phyloP scores from a whole-genome alignment of 768 basidiomycete genomes.

The Mycena belliarum region DNA sequence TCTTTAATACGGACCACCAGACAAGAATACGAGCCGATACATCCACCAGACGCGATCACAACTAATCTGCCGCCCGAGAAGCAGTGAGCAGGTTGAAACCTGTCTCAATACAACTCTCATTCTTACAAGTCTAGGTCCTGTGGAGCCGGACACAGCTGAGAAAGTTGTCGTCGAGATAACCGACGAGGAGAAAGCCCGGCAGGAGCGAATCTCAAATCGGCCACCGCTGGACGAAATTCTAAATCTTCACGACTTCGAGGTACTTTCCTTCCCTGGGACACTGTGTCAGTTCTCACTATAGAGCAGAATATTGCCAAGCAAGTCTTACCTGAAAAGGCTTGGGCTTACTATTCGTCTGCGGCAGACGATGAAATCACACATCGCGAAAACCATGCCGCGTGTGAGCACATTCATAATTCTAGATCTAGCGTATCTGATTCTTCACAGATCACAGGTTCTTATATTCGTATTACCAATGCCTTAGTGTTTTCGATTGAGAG shows the following conservation, averaged over 20 bases:
- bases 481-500: background rate
- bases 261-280: slow-evolving; percentile 23
- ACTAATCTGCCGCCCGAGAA: slow-evolving; percentile 82
- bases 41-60: slow-evolving; percentile 80
- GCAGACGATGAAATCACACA: slow-evolving; percentile 93
- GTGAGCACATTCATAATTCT: too few species aligned
- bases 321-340: slow-evolving; percentile 84
- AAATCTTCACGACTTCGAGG: slow-evolving; percentile 95
- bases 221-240: slow-evolving; percentile 80
- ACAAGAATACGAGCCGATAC: slow-evolving; percentile 85
- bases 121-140: slow-evolving; percentile 58
- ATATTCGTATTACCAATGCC: background rate
- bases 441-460: slow-evolving; percentile 58
- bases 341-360: slow-evolving; percentile 97
- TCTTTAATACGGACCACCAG: slow-evolving; percentile 32
- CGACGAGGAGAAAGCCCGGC: slow-evolving; percentile 69
- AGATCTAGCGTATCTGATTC: too few species aligned
- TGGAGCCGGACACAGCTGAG: slow-evolving; percentile 69
- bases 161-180: slow-evolving; percentile 64
- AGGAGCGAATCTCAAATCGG: slow-evolving; percentile 58
- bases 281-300: slow-evolving; percentile 3
- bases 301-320: slow-evolving; percentile 75
- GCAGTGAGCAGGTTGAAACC: slow-evolving; percentile 49
- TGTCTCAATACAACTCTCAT: slow-evolving; percentile 4
- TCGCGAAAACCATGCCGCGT: slow-evolving; percentile 80